These are phyloP conservation scores for Fomitopsis schrenkii DNA, from an alignment of 1,284 basidiomycete species.

Conservation along the genomic window DNA sequence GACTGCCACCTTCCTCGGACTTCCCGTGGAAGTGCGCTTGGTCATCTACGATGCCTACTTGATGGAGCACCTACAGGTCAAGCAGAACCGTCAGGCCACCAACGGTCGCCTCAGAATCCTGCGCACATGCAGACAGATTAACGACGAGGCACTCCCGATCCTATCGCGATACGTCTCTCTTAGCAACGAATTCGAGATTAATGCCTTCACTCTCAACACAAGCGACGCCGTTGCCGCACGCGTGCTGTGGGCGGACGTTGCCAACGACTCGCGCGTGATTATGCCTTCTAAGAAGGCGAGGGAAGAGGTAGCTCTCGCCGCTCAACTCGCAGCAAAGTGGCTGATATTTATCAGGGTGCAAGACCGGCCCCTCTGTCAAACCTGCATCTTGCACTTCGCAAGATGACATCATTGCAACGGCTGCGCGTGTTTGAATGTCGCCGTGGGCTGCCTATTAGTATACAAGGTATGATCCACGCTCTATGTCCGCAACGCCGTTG, in stretches of 20 bases:
- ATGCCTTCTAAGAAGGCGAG: conserved; percentile 1
- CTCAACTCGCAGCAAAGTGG: background rate
- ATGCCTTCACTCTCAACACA: conserved; percentile 24
- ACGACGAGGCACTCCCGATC: conserved; percentile 25
- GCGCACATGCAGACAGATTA: conserved; percentile 28
- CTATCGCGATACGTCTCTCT: conserved; percentile 35
- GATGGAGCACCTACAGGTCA: conserved; percentile 21
- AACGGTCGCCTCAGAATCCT: conserved; percentile 33
- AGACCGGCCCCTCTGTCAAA: conserved; percentile 26
- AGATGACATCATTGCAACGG: conserved; percentile 26
- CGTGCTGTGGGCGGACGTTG: conserved; percentile 35
- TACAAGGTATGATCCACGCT: conserved; percentile 12
- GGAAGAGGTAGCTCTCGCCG: conserved; percentile 4
- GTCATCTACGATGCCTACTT: conserved; percentile 31
- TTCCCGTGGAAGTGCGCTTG: conserved; percentile 36
- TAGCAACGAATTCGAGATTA: conserved; percentile 34
- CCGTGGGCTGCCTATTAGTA: conserved; percentile 21
- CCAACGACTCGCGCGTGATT: conserved; percentile 36
- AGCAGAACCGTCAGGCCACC: conserved; percentile 27
- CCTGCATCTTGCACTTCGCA: conserved; percentile 30
- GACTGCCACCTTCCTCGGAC: conserved; percentile 20
- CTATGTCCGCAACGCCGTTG: conserved; percentile 7
- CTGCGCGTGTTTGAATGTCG: conserved; percentile 36
- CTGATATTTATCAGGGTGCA: conserved; percentile 4
- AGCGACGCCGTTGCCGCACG: conserved; percentile 16